These are phyloP conservation scores for Psilocybe mexicana DNA, from an alignment of 1,284 basidiomycete genomes.

Conservation along the genomic window DNA sequence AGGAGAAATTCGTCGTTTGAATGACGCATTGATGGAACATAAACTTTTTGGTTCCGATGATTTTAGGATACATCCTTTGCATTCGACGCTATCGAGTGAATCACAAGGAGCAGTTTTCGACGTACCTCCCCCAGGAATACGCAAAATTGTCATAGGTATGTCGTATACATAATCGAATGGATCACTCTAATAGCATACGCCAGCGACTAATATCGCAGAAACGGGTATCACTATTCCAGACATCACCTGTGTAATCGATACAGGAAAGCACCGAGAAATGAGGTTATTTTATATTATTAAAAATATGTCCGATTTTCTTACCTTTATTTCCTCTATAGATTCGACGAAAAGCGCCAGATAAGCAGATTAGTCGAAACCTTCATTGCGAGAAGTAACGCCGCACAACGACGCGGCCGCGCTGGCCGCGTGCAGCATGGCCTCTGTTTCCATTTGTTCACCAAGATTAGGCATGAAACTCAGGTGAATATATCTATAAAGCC, in stretches of 20 bases:
- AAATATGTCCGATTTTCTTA: slow-evolving; percentile 3
- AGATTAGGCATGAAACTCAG: slow-evolving; percentile 78
- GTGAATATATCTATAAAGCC: slow-evolving; percentile 36
- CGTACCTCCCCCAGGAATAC: slow-evolving; percentile 73
- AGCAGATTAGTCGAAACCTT: slow-evolving; percentile 93
- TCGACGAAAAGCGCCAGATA: slow-evolving; percentile 97
- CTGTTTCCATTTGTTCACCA: slow-evolving; percentile 97
- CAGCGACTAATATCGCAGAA: slow-evolving; percentile 83
- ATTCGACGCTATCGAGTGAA: slow-evolving; percentile 91
- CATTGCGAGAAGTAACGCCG: slow-evolving; percentile 91
- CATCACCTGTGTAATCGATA: slow-evolving; percentile 96
- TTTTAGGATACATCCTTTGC: slow-evolving; percentile 89
- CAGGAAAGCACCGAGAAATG: slow-evolving; percentile 94
- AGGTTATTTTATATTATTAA: slow-evolving; percentile 43
- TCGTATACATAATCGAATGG: slow-evolving; percentile 1
- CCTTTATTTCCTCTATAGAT: slow-evolving; percentile 45
- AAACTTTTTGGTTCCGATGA: slow-evolving; percentile 65
- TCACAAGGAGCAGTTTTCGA: slow-evolving; percentile 92
- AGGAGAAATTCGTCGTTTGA: slow-evolving; percentile 88
- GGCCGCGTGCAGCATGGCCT: slow-evolving; percentile 91
- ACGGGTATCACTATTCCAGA: slow-evolving; percentile 98
- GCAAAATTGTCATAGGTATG: slow-evolving; percentile 91
- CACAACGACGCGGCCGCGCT: slow-evolving; percentile 88
- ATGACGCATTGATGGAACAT: slow-evolving; percentile 83
- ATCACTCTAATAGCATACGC: not conserved